A percentile compares a stretch with the other conserved stretches of the same genome.
Conservation (phyloP, 768 basidiomycete genomes). For the Calvatia gigantea region DNA sequence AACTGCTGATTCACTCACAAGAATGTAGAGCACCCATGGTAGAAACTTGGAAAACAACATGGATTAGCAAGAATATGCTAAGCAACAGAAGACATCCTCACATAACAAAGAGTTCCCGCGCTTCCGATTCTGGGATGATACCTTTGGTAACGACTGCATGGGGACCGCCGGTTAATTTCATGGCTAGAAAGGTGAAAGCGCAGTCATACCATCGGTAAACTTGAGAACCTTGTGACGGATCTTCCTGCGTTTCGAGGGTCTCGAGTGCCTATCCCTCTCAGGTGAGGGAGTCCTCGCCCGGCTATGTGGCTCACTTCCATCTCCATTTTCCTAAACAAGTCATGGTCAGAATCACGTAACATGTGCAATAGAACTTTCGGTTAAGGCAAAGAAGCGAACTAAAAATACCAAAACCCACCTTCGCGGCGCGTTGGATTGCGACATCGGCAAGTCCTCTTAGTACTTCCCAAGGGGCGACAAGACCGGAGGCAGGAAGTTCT, state of each 20-base stretch:
- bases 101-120: slow-evolving; percentile 84
- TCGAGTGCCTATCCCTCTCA: slow-evolving; percentile 49
- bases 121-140: slow-evolving; percentile 78
- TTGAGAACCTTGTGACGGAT: slow-evolving; percentile 59
- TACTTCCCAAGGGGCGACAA: slow-evolving; percentile 87
- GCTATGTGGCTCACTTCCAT: slow-evolving; percentile 72
- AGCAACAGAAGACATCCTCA: slow-evolving; percentile 31
- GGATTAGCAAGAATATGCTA: slow-evolving; percentile 11
- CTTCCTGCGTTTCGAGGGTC: slow-evolving; percentile 72
- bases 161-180: slow-evolving; percentile 12
- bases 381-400: slow-evolving; percentile 4
- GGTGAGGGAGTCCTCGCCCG: slow-evolving; percentile 71
- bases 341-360: slow-evolving; percentile 9
- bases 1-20: slow-evolving; percentile 15
- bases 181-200: slow-evolving; percentile 3
- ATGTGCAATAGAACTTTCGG: slow-evolving; percentile 11
- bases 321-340: slow-evolving; percentile 63
- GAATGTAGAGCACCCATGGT: slow-evolving; percentile 78
- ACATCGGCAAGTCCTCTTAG: slow-evolving; percentile 78
- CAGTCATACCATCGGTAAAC: slow-evolving; percentile 70
- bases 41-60: slow-evolving; percentile 57
- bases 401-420: slow-evolving; percentile 40
- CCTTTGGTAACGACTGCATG: slow-evolving; percentile 79
- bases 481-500: slow-evolving; percentile 75
- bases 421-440: slow-evolving; percentile 73